Percentiles rank a stretch among this genome's conserved stretches.
Conservation (phyloP, 2,329 filamentous ascomycete genomes). For the Nannizziopsis arthrosporioides region DNA sequence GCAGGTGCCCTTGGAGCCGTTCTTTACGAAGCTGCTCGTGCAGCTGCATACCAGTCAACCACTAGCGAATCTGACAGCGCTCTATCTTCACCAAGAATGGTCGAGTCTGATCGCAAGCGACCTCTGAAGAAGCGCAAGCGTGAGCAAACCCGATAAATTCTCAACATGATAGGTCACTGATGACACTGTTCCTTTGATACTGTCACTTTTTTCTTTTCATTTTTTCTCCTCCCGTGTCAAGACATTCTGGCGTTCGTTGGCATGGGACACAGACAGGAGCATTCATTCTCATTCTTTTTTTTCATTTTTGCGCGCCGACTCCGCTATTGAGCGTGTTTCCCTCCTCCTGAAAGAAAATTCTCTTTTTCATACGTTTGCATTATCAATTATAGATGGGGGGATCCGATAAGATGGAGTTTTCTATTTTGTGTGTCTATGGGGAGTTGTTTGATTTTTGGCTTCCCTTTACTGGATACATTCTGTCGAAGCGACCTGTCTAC, state of each 20-base stretch:
- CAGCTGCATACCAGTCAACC: conserved; percentile 51
- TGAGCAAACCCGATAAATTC: conserved; percentile 23
- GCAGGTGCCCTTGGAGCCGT: conserved; percentile 60
- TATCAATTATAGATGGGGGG: no score
- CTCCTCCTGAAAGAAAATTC: no score
- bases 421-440: no score
- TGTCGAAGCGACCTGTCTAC: no score
- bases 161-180: not conserved
- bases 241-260: conserved; percentile 6
- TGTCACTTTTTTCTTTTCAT: not conserved
- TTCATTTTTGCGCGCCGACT: not conserved
- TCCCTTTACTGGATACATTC: no score
- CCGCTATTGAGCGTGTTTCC: no score
- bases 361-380: no score
- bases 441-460: no score
- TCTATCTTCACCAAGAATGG: conserved; percentile 20
- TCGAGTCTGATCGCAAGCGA: conserved; percentile 33
- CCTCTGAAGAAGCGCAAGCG: conserved; percentile 71
- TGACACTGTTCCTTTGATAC: not conserved
- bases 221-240: not conserved
- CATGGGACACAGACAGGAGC: conserved; percentile 1
- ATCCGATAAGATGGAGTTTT: no score
- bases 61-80: conserved; percentile 33
- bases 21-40: conserved; percentile 68
- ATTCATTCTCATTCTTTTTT: not conserved